Conservation (phyloP, 768 basidiomycete genomes). For the Trametes coccinea region DNA sequence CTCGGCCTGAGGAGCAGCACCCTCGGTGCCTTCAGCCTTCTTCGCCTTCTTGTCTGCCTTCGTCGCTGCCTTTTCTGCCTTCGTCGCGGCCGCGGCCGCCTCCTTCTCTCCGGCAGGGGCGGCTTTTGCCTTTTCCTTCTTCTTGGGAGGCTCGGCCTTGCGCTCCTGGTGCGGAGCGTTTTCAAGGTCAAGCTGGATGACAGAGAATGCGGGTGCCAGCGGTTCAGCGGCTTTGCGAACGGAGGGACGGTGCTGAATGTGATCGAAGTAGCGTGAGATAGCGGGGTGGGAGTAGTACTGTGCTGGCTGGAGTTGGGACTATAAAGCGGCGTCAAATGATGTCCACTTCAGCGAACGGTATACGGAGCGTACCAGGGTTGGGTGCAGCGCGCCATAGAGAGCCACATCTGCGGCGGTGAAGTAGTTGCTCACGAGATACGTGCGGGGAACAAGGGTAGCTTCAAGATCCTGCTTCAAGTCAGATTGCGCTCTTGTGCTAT, state of each 20-base stretch:
- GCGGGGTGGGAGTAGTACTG: conserved; percentile 81
- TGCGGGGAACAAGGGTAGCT: conserved; percentile 67
- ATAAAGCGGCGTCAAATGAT: conserved; percentile 4
- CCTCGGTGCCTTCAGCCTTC: conserved; percentile 17
- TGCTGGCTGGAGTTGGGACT: conserved; percentile 71
- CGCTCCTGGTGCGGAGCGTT: conserved; percentile 75
- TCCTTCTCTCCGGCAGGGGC: conserved; percentile 30
- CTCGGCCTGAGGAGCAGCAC: conserved; percentile 46
- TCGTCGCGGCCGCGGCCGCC: conserved; percentile 22
- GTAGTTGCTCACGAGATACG: conserved; percentile 83
- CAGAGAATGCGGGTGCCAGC: conserved; percentile 52
- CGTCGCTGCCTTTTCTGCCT: conserved; percentile 29
- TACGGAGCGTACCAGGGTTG: conserved; percentile 69
- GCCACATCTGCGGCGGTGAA: conserved; percentile 90
- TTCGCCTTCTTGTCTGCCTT: conserved; percentile 47
- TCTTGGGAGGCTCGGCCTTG: conserved; percentile 70
- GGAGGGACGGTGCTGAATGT: conserved; percentile 74
- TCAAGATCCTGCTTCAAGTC: conserved; percentile 61
- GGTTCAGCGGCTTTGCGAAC: conserved; percentile 59
- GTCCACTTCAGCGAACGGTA: neutral
- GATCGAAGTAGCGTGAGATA: conserved; percentile 92
- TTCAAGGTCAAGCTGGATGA: conserved; percentile 70
- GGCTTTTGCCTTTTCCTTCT: conserved; percentile 59
- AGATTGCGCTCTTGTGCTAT: neutral
- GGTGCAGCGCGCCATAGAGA: conserved; percentile 86